These are phyloP conservation scores for Cryptosporidium ubiquitum DNA, from an alignment of 169 alveolate species.

Conservation along the genomic window DNA sequence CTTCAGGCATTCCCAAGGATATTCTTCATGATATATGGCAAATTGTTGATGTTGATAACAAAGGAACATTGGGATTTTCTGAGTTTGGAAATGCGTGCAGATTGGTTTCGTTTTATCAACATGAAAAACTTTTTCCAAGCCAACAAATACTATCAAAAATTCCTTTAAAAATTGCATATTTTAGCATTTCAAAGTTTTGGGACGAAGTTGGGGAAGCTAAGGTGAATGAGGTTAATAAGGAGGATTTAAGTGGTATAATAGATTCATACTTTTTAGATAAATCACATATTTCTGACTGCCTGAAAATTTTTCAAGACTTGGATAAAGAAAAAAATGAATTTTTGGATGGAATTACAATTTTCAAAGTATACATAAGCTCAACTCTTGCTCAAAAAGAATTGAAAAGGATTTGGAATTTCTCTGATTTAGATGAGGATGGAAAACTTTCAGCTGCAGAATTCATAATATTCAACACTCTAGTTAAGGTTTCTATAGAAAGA, in stretches of 20 bases:
- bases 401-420: conserved; percentile 33
- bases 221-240: background rate
- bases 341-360: conserved; percentile 25
- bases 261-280: conserved; percentile 23
- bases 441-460: conserved; percentile 23
- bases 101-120: conserved; percentile 41
- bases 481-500: background rate
- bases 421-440: conserved; percentile 62
- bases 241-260: background rate
- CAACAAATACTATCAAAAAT: background rate
- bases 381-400: background rate
- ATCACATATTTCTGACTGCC: conserved; percentile 3
- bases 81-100: conserved; percentile 68
- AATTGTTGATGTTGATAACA: conserved; percentile 25
- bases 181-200: conserved; percentile 20
- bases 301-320: background rate
- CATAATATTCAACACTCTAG: conserved; percentile 29
- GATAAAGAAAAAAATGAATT: conserved; percentile 5
- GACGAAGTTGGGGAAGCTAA: background rate
- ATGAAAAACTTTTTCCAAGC: conserved; percentile 18
- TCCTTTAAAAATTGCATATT: conserved; percentile 43
- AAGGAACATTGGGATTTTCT: conserved; percentile 15
- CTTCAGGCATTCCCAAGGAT: conserved; percentile 42
- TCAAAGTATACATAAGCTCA: conserved; percentile 16
- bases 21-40: conserved; percentile 70